Conservation (phyloP, 1,139 yeast genomes). For the Taiozyma onychis region DNA sequence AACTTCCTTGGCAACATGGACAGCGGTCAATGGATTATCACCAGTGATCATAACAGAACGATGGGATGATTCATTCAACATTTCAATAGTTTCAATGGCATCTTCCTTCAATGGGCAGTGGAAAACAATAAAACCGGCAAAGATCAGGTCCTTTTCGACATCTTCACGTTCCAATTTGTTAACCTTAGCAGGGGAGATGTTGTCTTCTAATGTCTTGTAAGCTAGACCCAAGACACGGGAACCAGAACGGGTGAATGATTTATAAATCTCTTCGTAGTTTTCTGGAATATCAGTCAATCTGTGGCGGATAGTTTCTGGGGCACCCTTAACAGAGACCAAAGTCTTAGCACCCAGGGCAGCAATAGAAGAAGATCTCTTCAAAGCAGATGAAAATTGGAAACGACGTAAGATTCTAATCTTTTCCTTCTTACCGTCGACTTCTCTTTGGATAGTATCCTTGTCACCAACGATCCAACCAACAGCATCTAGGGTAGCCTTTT, state of each 20-base stretch:
- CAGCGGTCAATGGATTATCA: constrained; percentile 97
- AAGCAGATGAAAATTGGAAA: constrained; percentile 93
- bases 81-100: constrained; percentile 82
- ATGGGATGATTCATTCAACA: constrained; percentile 93
- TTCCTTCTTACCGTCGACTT: constrained; percentile 35
- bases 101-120: constrained; percentile 95
- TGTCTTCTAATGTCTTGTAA: constrained; percentile 62
- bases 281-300: constrained; percentile 73
- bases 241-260: constrained; percentile 90
- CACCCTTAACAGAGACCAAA: constrained; percentile 93
- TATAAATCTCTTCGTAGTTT: constrained; percentile 79
- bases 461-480: constrained; percentile 81
- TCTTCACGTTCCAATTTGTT: constrained; percentile 61
- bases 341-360: constrained; percentile 58
- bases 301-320: constrained; percentile 91
- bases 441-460: constrained; percentile 59
- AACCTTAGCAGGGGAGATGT: constrained; percentile 44
- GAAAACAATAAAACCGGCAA: constrained; percentile 94
- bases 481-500: constrained; percentile 88
- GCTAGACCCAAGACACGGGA: constrained; percentile 95
- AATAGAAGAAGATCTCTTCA: constrained; percentile 90
- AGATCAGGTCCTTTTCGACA: constrained; percentile 67
- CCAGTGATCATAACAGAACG: constrained; percentile 98
- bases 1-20: constrained; percentile 95
- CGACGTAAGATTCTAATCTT: constrained; percentile 77